Conservation (phyloP, 2,329 filamentous ascomycete genomes). For the Juglanconis oblonga region DNA sequence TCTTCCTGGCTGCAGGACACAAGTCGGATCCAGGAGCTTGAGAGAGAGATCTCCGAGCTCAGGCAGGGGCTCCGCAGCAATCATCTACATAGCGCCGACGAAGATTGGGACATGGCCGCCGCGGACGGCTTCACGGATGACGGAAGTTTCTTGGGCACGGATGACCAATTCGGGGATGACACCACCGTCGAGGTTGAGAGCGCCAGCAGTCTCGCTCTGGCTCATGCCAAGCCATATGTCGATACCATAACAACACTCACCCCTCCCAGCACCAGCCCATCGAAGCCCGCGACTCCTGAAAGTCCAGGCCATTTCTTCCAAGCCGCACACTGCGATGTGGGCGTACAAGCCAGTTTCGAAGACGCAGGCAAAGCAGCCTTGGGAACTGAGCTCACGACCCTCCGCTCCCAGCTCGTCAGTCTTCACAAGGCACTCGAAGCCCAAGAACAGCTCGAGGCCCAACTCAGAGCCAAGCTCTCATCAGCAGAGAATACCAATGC, state of each 20-base stretch:
- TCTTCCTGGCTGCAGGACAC: neutral
- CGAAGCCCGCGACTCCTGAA: neutral
- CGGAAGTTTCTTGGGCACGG: neutral
- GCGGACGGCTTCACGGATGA: conserved; percentile 11
- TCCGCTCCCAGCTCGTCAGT: conserved; percentile 8
- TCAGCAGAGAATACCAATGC: neutral
- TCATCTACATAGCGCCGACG: neutral
- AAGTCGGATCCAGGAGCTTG: conserved; percentile 6
- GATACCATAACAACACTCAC: conserved; percentile 1
- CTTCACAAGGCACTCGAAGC: neutral
- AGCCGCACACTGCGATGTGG: neutral
- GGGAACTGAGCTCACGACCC: neutral
- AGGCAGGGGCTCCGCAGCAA: neutral
- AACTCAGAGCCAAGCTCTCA: neutral
- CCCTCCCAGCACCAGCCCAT: conserved; percentile 15
- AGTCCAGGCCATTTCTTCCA: neutral
- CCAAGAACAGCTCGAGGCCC: neutral
- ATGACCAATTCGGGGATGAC: neutral
- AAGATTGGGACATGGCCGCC: conserved; percentile 6
- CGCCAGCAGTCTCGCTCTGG: neutral
- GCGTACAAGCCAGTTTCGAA: neutral
- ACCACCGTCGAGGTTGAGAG: neutral
- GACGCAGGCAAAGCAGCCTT: neutral
- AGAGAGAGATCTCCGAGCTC: conserved; percentile 1
- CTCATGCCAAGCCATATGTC: neutral